Evolutionary conservation across 257 asterid species (phyloP).

Genomic region (Solanum lycopersicoides): DNA sequence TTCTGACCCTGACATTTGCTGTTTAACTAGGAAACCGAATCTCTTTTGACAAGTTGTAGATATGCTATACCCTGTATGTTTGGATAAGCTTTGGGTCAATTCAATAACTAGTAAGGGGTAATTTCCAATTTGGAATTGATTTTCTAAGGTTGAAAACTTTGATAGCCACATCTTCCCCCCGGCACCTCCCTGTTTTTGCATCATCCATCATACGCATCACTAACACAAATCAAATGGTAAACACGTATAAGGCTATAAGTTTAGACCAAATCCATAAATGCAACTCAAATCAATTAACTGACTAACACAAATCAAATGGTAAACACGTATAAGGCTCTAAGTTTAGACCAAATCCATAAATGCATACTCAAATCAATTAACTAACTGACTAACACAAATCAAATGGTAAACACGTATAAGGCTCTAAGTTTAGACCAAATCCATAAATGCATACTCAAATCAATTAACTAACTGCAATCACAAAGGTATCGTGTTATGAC

Average conservation of each 20-base stretch:
- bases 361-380: no score
- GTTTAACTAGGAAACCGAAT: conserved; percentile 38
- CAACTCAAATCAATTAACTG: not conserved
- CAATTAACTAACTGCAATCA: not conserved
- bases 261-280: not conserved
- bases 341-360: no score
- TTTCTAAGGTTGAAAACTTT: not conserved
- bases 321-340: no score
- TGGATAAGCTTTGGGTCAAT: conserved; percentile 45
- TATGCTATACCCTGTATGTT: not conserved
- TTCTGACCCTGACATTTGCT: conserved; percentile 11
- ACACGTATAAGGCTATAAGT: not conserved
- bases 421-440: not conserved
- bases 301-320: no score
- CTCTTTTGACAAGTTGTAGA: conserved; percentile 2
- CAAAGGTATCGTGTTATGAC: not conserved
- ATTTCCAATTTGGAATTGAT: no score
- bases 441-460: not conserved
- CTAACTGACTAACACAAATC: not conserved
- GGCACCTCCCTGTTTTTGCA: not conserved
- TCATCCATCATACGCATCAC: not conserved
- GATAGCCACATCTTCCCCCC: not conserved
- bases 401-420: not conserved
- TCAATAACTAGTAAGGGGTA: not conserved
- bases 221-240: not conserved